Percentiles rank a stretch among this genome's conserved stretches.
Evolutionary conservation across 768 basidiomycete species (phyloP).

Genomic region (Lactarius pseudohatsudake): DNA sequence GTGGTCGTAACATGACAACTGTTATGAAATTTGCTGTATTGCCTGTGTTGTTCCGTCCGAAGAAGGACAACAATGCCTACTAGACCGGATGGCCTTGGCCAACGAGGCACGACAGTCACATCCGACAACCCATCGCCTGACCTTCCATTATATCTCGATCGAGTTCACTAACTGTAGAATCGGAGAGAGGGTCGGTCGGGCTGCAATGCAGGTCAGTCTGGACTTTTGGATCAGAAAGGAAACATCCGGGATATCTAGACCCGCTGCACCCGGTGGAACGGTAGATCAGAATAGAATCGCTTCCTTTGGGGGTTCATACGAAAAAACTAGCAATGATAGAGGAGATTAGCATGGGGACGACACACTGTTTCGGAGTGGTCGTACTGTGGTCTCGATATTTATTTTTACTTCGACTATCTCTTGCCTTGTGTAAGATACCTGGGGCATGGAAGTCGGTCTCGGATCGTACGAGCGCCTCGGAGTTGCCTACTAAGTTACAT

Average conservation of each 20-base stretch:
- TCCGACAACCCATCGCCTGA: neutral
- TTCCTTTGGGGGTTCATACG: constrained; percentile 92
- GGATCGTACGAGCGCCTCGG: neutral
- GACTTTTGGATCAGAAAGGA: neutral
- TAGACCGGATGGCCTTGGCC: too few species aligned
- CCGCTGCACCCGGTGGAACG: neutral
- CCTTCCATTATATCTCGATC: neutral
- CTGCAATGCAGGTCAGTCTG: neutral
- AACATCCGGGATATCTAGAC: neutral
- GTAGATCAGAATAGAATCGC: neutral
- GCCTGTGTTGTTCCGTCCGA: neutral
- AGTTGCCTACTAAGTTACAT: neutral
- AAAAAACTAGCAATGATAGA: constrained; percentile 98
- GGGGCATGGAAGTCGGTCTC: neutral
- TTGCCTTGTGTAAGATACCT: neutral
- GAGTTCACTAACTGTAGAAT: too few species aligned
- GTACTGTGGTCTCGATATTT: constrained; percentile 36
- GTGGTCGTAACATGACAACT: too few species aligned
- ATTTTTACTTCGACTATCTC: neutral
- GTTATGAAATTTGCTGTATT: too few species aligned
- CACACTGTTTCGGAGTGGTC: constrained; percentile 97
- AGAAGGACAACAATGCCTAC: neutral
- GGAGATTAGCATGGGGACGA: constrained; percentile 99
- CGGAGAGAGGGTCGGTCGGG: neutral
- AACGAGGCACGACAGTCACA: too few species aligned